phyloP scores from a whole-genome alignment of 306 rosid genomes.

The Vicia villosa region DNA sequence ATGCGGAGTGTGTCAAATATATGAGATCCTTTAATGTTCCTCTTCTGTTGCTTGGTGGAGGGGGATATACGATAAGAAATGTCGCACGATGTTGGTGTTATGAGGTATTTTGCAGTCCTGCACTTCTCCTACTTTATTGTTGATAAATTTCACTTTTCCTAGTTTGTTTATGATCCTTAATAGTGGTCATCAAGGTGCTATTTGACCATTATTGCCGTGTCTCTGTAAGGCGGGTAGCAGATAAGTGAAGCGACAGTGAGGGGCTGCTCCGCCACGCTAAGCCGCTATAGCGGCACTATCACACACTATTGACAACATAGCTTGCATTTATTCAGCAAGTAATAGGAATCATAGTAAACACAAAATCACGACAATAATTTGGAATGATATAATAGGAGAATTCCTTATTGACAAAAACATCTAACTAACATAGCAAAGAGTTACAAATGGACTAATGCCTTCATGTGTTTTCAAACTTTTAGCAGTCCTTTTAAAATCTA shows the following conservation, averaged over 20 bases:
- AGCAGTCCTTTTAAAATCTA: constrained; percentile 1
- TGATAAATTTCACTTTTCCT: too few species aligned
- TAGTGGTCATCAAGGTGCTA: too few species aligned
- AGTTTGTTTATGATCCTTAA: too few species aligned
- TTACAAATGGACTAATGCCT: constrained; percentile 9
- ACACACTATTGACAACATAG: not conserved
- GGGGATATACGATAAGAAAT: constrained; percentile 58
- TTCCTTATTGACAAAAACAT: not conserved
- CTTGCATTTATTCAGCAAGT: not conserved
- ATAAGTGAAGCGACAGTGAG: too few species aligned
- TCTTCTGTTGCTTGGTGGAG: constrained; percentile 53
- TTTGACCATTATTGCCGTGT: too few species aligned
- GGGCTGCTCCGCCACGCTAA: too few species aligned
- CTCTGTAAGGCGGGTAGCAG: too few species aligned
- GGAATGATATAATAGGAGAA: not conserved
- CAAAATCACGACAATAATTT: not conserved
- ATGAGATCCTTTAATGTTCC: constrained; percentile 58
- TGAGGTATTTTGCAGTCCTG: constrained; percentile 44
- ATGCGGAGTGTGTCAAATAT: constrained; percentile 49
- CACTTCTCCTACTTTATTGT: constrained; percentile 27
- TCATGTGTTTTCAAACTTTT: not conserved
- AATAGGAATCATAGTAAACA: not conserved
- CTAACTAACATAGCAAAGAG: not conserved
- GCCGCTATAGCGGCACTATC: too few species aligned
- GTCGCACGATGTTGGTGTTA: constrained; percentile 61